Conservation (phyloP, 2,329 filamentous ascomycete species). For the Endothia cerciana region DNA sequence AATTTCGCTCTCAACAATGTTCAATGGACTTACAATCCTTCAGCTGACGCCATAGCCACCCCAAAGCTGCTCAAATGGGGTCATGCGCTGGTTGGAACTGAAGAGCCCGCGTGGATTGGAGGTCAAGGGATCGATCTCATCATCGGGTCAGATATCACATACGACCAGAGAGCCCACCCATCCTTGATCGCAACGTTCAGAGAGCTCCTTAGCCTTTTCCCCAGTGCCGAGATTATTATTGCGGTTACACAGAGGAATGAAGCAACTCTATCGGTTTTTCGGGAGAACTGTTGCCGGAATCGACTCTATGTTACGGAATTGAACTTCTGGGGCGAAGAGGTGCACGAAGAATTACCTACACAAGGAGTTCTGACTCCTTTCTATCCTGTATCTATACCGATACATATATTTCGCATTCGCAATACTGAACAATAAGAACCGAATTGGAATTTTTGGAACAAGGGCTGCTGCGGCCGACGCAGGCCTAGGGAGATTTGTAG, state of each 20-base stretch:
- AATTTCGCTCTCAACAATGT: conserved; percentile 72
- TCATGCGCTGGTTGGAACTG: conserved; percentile 58
- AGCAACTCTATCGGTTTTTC: conserved; percentile 15
- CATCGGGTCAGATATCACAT: conserved; percentile 78
- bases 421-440: background rate
- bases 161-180: conserved; percentile 67
- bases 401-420: conserved; percentile 19
- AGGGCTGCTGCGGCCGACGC: too few relatives aligned
- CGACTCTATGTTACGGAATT: conserved; percentile 5
- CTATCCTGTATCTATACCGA: conserved; percentile 19
- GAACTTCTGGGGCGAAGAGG: conserved; percentile 11
- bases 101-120: conserved; percentile 57
- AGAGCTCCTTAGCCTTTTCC: conserved; percentile 62
- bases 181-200: conserved; percentile 67
- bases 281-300: conserved; percentile 12
- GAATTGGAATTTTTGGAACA: background rate
- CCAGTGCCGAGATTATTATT: conserved; percentile 63
- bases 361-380: conserved; percentile 19
- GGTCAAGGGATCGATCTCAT: conserved; percentile 62
- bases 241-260: conserved; percentile 71
- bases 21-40: conserved; percentile 39
- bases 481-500: too few relatives aligned
- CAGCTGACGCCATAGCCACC: conserved; percentile 45
- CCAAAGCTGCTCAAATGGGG: conserved; percentile 69
- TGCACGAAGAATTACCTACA: background rate